Evolutionary conservation across 257 asterid genomes (phyloP).

Genomic region (Fraxinus quadrangulata): DNA sequence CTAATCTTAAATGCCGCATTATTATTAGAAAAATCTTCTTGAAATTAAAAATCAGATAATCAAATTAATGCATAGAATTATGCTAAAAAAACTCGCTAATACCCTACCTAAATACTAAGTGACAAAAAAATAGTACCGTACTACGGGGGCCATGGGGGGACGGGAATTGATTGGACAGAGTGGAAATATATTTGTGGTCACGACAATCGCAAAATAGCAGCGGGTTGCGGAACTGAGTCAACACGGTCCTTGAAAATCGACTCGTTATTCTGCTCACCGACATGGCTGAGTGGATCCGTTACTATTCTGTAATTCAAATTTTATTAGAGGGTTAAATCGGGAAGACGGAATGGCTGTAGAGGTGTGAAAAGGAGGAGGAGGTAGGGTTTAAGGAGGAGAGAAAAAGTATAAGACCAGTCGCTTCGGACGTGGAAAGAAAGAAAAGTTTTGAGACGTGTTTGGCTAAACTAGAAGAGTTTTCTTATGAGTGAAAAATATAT

Average conservation of each 20-base stretch:
- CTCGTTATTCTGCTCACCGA: conserved; percentile 51
- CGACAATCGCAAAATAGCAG: conserved; percentile 37
- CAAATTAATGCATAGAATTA: background rate
- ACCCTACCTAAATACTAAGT: conserved; percentile 30
- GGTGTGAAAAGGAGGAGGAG: background rate
- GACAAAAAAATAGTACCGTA: conserved; percentile 37
- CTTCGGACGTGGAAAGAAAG: background rate
- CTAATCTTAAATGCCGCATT: background rate
- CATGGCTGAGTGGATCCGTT: conserved; percentile 34
- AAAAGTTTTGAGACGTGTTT: background rate
- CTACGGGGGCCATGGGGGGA: conserved; percentile 30
- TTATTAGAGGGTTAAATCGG: background rate
- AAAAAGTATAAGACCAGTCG: too few species aligned
- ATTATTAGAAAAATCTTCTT: background rate
- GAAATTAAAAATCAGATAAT: background rate
- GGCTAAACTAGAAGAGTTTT: too few species aligned
- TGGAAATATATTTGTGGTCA: conserved; percentile 28
- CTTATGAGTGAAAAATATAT: too few species aligned
- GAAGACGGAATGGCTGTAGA: background rate
- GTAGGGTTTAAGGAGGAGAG: conserved; percentile 37
- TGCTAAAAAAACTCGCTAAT: background rate
- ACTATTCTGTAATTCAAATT: background rate
- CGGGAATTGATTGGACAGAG: conserved; percentile 34
- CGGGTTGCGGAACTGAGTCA: conserved; percentile 51
- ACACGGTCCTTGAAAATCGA: conserved; percentile 48